Percentiles rank a stretch among this genome's conserved stretches.
phyloP scores from a whole-genome alignment of 2,329 filamentous ascomycete species.

The Blastomyces silverae region DNA sequence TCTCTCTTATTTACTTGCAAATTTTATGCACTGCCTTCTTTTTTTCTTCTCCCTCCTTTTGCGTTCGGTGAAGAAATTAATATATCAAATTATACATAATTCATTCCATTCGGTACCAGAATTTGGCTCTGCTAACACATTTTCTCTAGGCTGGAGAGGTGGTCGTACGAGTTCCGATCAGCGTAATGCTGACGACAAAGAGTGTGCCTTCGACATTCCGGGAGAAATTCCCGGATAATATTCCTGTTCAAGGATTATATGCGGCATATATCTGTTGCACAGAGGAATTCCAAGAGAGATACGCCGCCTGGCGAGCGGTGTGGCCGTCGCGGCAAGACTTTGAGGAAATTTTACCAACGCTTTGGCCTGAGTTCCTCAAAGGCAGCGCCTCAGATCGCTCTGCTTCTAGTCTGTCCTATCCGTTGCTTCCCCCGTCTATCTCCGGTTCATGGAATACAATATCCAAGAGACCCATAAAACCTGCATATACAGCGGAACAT shows the following conservation, averaged over 20 bases:
- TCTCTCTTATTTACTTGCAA: not conserved
- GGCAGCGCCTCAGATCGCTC: not conserved
- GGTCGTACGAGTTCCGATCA: constrained; percentile 59
- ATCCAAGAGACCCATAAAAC: constrained; percentile 28
- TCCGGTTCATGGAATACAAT: constrained; percentile 34
- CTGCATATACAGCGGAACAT: constrained; percentile 30
- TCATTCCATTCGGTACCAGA: constrained; percentile 7
- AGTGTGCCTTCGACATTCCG: constrained; percentile 52
- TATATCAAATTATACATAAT: constrained; percentile 9
- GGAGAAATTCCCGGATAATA: constrained; percentile 47
- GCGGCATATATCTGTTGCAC: constrained; percentile 57
- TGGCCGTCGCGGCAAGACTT: constrained; percentile 61
- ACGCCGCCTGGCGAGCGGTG: constrained; percentile 51
- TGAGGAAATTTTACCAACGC: constrained; percentile 49
- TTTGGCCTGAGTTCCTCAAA: constrained; percentile 44
- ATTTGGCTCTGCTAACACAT: not conserved
- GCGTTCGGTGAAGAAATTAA: constrained; percentile 9
- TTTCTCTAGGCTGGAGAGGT: constrained; percentile 49
- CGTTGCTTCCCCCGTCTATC: constrained; percentile 34
- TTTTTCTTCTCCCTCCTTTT: constrained; percentile 5
- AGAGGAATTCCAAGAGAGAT: constrained; percentile 43
- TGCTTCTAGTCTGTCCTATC: constrained; percentile 9
- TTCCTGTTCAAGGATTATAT: constrained; percentile 63
- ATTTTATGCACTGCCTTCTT: not conserved
- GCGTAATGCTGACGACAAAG: constrained; percentile 58